Conservation (phyloP, 495 filamentous ascomycete genomes). For the Penicillium angulare region DNA sequence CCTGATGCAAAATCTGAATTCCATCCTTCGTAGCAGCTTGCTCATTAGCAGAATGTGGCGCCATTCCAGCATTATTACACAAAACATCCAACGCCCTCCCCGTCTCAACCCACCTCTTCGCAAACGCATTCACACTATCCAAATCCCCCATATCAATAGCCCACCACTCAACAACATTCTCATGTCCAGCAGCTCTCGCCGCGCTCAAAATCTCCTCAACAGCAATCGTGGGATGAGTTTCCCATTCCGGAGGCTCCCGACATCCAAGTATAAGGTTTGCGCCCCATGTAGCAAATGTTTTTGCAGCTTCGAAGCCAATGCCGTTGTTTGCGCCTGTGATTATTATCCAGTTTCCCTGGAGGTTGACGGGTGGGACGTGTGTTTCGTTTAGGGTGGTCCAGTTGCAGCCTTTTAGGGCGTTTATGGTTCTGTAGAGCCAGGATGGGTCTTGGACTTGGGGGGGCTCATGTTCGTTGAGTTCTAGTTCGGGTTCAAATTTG, state of each 20-base stretch:
- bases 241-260: slow-evolving; percentile 25
- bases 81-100: slow-evolving; percentile 20
- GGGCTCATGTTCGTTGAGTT: no score
- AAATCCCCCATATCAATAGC: slow-evolving; percentile 49
- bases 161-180: slow-evolving; percentile 45
- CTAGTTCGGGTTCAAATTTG: no score
- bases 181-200: slow-evolving; percentile 15
- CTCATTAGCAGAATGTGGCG: not conserved
- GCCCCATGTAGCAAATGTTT: slow-evolving; percentile 20
- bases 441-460: no score
- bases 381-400: not conserved
- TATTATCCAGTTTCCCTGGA: slow-evolving; percentile 23
- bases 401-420: not conserved
- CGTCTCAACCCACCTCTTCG: slow-evolving; percentile 16
- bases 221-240: slow-evolving; percentile 17
- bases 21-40: slow-evolving; percentile 20
- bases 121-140: slow-evolving; percentile 44
- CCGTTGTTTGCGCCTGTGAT: slow-evolving; percentile 36
- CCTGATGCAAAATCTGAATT: slow-evolving; percentile 25
- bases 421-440: no score
- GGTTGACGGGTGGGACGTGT: not conserved
- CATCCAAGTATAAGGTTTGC: slow-evolving; percentile 32
- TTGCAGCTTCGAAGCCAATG: slow-evolving; percentile 31
- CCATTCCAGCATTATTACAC: slow-evolving; percentile 27
- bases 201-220: slow-evolving; percentile 13